Evolutionary conservation across 176 grass and related monocot genomes (phyloP), one percentile per base, ranked within the genome.

Genomic region (Typha latifolia): DNA sequence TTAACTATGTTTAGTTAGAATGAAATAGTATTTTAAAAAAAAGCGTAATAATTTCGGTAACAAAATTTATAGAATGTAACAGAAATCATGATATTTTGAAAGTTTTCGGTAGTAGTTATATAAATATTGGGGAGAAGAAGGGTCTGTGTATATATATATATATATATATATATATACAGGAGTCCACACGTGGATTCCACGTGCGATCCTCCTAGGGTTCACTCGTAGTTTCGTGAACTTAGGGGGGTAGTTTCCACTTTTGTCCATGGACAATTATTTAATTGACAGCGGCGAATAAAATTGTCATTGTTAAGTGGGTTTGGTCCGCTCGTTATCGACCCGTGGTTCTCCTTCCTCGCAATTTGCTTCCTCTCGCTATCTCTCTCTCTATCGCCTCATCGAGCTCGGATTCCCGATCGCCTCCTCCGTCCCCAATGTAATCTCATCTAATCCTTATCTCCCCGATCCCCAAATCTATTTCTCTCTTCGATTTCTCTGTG

Each of bases 261-360:
- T 18, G 53, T 11, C 20, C 18, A 21, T 21, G 8, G 18, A 21
- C 2, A 16, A 59, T 21, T 21, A 59, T 59, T 59, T 59, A 20
- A 59, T 59, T 11, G 53, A 59, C 53, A 59, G 53, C 11, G 53
- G n/a, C 20, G 53, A 16, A 59, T 22, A 59, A 51, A 69, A 69
- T 4, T 21, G 49, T 12, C 16, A 22, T 7, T 3, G 19, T 13
- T 43, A 64, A 78, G 66, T 71, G 75, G 67, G 75, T 78, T 78
- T 78, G 75, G 75, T 78, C 69, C 75, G 69, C 69, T 78, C 75
- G 56, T 78, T 78, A 9, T 78, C 75, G 75, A 78, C 75, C 75
- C 75, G 64, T 69, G 49, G 49, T 69, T 70, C 66, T 23, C 43
- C 63, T 55, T 50, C 23, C 16, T 14, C 64, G 13, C 51, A 18